A percentile compares a stretch with the other conserved stretches of the same genome.
These are phyloP conservation scores for Suillus tomentosus DNA, from an alignment of 768 basidiomycete genomes.

Conservation along the genomic window DNA sequence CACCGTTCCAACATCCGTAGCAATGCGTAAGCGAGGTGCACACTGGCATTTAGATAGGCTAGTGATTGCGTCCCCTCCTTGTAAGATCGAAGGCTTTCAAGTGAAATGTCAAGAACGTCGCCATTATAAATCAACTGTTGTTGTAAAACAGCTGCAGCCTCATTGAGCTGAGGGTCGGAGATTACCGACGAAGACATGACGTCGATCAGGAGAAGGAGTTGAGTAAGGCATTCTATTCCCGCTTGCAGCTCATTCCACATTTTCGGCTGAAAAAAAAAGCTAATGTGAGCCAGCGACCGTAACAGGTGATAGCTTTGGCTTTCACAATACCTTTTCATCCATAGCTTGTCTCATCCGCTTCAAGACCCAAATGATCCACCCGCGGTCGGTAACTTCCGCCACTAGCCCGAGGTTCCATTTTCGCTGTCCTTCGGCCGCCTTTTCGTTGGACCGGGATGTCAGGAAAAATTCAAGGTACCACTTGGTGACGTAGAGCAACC, in stretches of 20 bases:
- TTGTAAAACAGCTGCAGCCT: constrained; percentile 80
- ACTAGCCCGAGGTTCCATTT: constrained; percentile 74
- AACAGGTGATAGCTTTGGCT: constrained; percentile 10
- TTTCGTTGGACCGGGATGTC: constrained; percentile 41
- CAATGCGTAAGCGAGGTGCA: constrained; percentile 84
- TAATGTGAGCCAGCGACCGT: constrained; percentile 16
- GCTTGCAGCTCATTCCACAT: constrained; percentile 94
- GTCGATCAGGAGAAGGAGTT: constrained; percentile 88
- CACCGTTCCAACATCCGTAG: constrained; percentile 88
- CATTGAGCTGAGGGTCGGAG: constrained; percentile 49
- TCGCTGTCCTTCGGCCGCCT: constrained; percentile 26
- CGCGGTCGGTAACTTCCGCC: constrained; percentile 82
- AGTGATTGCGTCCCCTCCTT: constrained; percentile 77
- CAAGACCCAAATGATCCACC: constrained; percentile 90
- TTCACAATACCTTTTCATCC: constrained; percentile 78
- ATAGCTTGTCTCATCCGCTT: constrained; percentile 85
- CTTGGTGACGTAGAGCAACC: constrained; percentile 82
- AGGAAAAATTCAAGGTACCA: constrained; percentile 96
- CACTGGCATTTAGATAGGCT: constrained; percentile 84
- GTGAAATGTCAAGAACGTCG: constrained; percentile 86
- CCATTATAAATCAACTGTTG: constrained; percentile 95
- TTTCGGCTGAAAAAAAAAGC: constrained; percentile 64
- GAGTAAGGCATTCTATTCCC: constrained; percentile 91
- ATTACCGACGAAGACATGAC: constrained; percentile 61
- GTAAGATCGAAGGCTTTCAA: constrained; percentile 77